Evolutionary conservation across 805 yeast genomes (phyloP).

Genomic region (Cyberlindnera veronae): DNA sequence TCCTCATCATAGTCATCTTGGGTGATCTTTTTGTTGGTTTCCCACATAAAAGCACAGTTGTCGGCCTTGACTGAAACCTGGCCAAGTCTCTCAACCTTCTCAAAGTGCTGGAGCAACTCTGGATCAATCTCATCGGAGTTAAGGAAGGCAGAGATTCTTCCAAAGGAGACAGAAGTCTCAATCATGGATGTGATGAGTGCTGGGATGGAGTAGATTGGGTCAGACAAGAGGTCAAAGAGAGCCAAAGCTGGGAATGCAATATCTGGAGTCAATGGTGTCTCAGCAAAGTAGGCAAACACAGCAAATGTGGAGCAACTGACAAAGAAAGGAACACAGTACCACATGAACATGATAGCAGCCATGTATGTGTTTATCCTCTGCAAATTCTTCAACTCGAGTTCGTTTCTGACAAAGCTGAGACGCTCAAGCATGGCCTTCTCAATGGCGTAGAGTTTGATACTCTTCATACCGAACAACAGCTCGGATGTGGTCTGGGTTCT

Average conservation of each 20-base stretch:
- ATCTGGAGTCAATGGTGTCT: conserved; percentile 57
- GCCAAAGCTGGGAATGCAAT: conserved; percentile 68
- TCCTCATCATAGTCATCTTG: conserved; percentile 40
- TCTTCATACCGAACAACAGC: conserved; percentile 54
- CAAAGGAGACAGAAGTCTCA: conserved; percentile 57
- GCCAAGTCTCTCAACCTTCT: conserved; percentile 19
- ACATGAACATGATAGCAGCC: conserved; percentile 49
- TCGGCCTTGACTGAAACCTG: conserved; percentile 37
- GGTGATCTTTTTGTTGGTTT: conserved; percentile 22
- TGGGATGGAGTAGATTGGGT: conserved; percentile 60
- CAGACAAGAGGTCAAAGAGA: conserved; percentile 53
- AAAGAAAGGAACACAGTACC: conserved; percentile 63
- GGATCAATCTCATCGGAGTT: conserved; percentile 43
- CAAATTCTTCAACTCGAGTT: conserved; percentile 50
- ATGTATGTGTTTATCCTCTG: conserved; percentile 45
- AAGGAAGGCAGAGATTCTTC: conserved; percentile 49
- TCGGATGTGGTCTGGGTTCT: conserved; percentile 61
- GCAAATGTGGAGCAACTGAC: conserved; percentile 62
- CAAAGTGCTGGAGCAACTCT: conserved; percentile 29
- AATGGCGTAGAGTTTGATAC: conserved; percentile 68
- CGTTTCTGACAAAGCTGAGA: conserved; percentile 51
- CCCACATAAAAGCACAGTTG: conserved; percentile 57
- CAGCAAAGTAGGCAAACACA: conserved; percentile 40
- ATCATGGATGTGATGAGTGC: conserved; percentile 50
- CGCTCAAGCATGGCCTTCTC: conserved; percentile 59